These are phyloP conservation scores for Mycena capillaripes DNA, from an alignment of 768 basidiomycete genomes.

Conservation along the genomic window DNA sequence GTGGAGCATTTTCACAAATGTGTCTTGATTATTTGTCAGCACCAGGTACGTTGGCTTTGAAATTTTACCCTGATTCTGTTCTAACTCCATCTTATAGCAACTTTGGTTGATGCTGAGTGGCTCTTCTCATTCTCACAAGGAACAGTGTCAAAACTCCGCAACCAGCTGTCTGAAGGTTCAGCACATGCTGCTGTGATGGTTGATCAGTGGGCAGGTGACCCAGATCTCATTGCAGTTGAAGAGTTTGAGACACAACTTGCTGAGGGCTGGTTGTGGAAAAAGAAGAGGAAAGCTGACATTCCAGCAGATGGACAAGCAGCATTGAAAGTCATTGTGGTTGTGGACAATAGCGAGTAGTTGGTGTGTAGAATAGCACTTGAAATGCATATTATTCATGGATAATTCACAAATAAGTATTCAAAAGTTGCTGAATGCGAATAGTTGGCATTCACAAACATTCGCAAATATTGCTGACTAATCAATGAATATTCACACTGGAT, in stretches of 20 bases:
- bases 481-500: neutral
- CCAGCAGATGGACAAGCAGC: neutral
- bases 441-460: neutral
- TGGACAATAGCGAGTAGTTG: neutral
- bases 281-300: neutral
- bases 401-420: neutral
- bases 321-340: neutral
- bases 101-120: neutral
- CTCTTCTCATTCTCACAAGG: neutral
- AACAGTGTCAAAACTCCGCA: neutral
- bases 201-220: neutral
- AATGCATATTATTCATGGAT: neutral
- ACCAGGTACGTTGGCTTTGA: neutral
- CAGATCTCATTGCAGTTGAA: conserved; percentile 9
- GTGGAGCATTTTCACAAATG: neutral
- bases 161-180: neutral
- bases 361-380: neutral
- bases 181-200: neutral
- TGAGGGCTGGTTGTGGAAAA: neutral
- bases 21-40: neutral
- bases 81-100: conserved; percentile 5
- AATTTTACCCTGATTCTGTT: neutral
- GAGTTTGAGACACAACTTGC: neutral
- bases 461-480: neutral
- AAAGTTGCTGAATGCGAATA: neutral